These are phyloP conservation scores for Euclidium syriacum DNA, from an alignment of 345 rosid genomes.

Conservation along the genomic window DNA sequence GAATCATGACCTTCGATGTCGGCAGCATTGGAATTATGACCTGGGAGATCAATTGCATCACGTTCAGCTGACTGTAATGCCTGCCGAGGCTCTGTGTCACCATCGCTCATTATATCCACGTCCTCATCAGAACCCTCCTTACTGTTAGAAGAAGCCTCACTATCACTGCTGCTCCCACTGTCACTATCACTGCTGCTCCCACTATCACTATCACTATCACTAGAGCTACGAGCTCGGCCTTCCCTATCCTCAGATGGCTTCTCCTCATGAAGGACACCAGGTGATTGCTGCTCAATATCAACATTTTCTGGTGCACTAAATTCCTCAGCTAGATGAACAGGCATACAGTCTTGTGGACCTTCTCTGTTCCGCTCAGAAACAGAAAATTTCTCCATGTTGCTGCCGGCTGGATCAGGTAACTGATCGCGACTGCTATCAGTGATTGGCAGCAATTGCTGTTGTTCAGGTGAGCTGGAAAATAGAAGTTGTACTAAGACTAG, in stretches of 20 bases:
- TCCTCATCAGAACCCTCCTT: conserved; percentile 91
- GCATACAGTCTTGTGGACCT: conserved; percentile 34
- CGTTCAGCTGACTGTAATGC: conserved; percentile 42
- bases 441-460: conserved; percentile 36
- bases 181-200: conserved; percentile 61
- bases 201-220: conserved; percentile 79
- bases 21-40: conserved; percentile 35
- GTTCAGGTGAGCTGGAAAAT: conserved; percentile 70
- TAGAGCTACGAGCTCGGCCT: conserved; percentile 67
- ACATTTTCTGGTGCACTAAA: conserved; percentile 36
- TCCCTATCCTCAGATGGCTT: conserved; percentile 61
- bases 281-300: conserved; percentile 52
- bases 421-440: conserved; percentile 41
- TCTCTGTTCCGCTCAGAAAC: conserved; percentile 32
- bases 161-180: conserved; percentile 92
- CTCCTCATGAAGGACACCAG: conserved; percentile 55
- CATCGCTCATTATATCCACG: conserved; percentile 91
- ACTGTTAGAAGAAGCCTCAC: conserved; percentile 82
- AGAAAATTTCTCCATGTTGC: conserved; percentile 38
- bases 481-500: conserved; percentile 1
- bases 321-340: conserved; percentile 33
- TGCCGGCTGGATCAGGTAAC: conserved; percentile 41
- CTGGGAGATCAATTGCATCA: conserved; percentile 16
- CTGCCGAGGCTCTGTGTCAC: conserved; percentile 54
- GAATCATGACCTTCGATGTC: conserved; percentile 41